Base-by-base conservation (phyloP, 371 early-diverging fungal species). In the Mortierella sp. region DNA sequence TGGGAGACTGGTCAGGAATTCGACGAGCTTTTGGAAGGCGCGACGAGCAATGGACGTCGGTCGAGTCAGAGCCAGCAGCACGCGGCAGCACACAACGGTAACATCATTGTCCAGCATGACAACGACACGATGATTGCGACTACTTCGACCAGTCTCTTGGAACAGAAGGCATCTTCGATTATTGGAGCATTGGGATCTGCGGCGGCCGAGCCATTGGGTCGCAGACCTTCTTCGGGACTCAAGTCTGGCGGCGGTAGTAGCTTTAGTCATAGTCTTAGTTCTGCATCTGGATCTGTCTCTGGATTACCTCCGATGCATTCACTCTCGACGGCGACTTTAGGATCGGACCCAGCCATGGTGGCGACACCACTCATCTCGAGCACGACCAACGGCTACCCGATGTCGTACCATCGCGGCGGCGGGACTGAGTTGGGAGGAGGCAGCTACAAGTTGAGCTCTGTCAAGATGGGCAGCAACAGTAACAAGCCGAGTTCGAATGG, bases 1-100 rank as follows among this genome's bases (percentile, higher is more conserved):
- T 96, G 95, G 95, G 92, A 88, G 14, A 79, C 79, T n/a, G 92
- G 88, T 0, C 86, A 91, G 75, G 94, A 93, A 71, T 91, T 91
- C 74, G 79, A 83, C 47, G 83, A 82, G 55, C 43, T 82, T 7
- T 44, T 73, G 61, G 77, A 76, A 64, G 58, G 64, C 70, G 37
- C 69, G 43, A 44, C 48, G 14, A 66, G 34, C 8, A 26, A 45
- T 45, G 58, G 48, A 34, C 39, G 72, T 19, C 63, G 64, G 22
- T 48, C 45, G 6, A 48, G 67, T 34, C n/a, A 29, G 1, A 40
- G 31, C 47, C 44, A 44, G 11, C 61, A 61, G 2, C 61, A 67
- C 31, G 19, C 14, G 48, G 8, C 48, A 10, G 19, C 39, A 34
- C 69, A 64, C 43, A 45, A 70, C 24, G 79, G 79, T 43, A 79